These are phyloP conservation scores for Termitomyces sp. DNA, from an alignment of 1,284 basidiomycete genomes.

Conservation along the genomic window DNA sequence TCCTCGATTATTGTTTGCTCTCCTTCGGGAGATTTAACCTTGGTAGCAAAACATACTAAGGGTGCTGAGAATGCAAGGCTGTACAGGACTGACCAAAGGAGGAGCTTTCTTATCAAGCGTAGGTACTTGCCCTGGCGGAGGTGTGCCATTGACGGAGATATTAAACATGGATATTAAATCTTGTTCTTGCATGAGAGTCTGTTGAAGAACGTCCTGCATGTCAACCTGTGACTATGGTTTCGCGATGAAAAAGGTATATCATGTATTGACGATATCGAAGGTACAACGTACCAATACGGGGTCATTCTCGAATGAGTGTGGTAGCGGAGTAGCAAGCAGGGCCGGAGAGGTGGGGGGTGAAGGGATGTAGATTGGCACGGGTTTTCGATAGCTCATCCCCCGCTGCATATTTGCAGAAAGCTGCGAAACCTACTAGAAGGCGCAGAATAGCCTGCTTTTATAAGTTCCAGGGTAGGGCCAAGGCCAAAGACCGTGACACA, in stretches of 20 bases:
- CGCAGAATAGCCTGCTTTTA: neutral
- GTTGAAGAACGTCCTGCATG: slow-evolving; percentile 42
- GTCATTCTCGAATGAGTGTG: slow-evolving; percentile 11
- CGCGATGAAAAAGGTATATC: neutral
- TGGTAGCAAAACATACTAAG: neutral
- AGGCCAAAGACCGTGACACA: slow-evolving; percentile 5
- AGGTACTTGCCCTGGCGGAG: neutral
- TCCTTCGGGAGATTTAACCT: slow-evolving; percentile 14
- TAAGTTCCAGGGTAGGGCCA: slow-evolving; percentile 3
- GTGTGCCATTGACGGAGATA: neutral
- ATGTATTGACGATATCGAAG: neutral
- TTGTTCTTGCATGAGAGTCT: slow-evolving; percentile 21
- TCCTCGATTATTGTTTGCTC: slow-evolving; percentile 5
- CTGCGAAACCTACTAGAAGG: neutral
- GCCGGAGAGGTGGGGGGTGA: slow-evolving; percentile 50
- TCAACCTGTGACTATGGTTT: slow-evolving; percentile 42
- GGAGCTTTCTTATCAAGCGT: neutral
- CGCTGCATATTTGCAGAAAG: slow-evolving; percentile 26
- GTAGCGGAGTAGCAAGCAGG: slow-evolving; percentile 22
- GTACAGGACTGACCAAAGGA: slow-evolving; percentile 2
- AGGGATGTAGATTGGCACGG: slow-evolving; percentile 57
- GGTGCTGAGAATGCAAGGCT: neutral
- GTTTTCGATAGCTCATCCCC: slow-evolving; percentile 60
- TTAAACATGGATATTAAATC: slow-evolving; percentile 13
- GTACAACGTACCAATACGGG: neutral